Percentiles rank a stretch among this genome's conserved stretches.
Conservation (phyloP, 2,329 filamentous ascomycete genomes). For the Calonectria honghensis region DNA sequence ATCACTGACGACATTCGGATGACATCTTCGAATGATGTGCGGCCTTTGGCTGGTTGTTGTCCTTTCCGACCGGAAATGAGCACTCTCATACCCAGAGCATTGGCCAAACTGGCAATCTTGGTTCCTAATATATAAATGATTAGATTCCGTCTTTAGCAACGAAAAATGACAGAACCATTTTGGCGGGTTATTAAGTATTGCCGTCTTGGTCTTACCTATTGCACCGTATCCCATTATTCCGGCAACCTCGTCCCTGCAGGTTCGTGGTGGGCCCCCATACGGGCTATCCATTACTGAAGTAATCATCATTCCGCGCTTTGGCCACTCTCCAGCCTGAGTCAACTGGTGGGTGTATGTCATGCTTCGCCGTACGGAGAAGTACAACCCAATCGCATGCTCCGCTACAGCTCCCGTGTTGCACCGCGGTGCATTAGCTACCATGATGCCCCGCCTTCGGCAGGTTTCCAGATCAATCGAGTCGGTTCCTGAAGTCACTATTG, state of each 20-base stretch:
- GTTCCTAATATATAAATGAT: background rate
- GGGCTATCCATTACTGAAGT: background rate
- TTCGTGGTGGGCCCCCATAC: conserved; percentile 6
- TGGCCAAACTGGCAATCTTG: conserved; percentile 8
- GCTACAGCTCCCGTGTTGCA: conserved; percentile 28
- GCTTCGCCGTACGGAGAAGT: conserved; percentile 22
- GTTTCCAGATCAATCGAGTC: conserved; percentile 24
- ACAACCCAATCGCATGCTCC: conserved; percentile 27
- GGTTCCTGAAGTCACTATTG: conserved; percentile 18
- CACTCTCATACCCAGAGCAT: conserved; percentile 23
- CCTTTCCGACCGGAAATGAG: conserved; percentile 9
- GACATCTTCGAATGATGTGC: conserved; percentile 22
- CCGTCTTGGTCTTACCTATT: background rate
- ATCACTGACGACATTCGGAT: conserved; percentile 24
- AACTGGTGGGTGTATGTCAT: conserved; percentile 17
- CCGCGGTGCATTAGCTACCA: conserved; percentile 6
- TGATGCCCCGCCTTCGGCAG: conserved; percentile 20
- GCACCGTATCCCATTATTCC: conserved; percentile 27
- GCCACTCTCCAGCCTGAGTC: conserved; percentile 25
- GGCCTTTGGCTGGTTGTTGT: background rate
- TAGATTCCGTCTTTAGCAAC: background rate
- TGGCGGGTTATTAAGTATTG: background rate
- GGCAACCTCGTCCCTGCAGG: conserved; percentile 22
- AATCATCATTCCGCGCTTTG: conserved; percentile 10
- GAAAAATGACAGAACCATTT: background rate